Evolutionary conservation across 257 asterid genomes (phyloP).

Genomic region (Solanum clarkiae): DNA sequence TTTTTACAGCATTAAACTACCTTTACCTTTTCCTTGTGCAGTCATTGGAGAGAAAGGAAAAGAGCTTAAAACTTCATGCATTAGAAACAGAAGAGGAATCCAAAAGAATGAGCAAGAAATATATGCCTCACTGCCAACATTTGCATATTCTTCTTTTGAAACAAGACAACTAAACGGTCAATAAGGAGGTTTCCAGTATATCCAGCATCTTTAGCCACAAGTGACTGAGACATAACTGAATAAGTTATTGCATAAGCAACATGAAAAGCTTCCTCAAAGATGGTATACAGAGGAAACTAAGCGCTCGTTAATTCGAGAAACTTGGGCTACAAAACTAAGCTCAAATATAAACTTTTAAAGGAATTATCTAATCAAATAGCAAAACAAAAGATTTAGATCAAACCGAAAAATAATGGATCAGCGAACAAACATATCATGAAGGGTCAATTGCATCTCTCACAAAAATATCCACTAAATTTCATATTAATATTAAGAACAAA

Average conservation of each 20-base stretch:
- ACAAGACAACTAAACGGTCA: conserved; percentile 90
- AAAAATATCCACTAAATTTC: no score
- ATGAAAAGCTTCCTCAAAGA: no score
- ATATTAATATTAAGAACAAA: no score
- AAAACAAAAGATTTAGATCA: no score
- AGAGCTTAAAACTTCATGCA: not conserved
- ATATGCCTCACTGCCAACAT: conserved; percentile 65
- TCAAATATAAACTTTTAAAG: no score
- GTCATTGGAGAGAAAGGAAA: not conserved
- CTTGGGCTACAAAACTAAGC: no score
- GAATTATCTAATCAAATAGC: no score
- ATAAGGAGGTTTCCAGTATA: conserved; percentile 89
- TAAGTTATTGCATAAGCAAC: not conserved
- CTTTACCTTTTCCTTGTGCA: not conserved
- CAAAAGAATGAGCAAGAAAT: not conserved
- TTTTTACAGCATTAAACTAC: not conserved
- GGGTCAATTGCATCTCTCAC: no score
- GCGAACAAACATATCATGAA: no score
- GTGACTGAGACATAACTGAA: conserved; percentile 33
- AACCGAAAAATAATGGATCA: no score
- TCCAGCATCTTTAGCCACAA: conserved; percentile 83
- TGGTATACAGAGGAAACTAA: no score
- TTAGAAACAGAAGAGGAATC: not conserved
- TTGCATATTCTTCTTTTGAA: conserved; percentile 83
- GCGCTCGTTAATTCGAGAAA: no score